Percentiles rank a stretch among this genome's conserved stretches.
These are phyloP conservation scores for Citropsis articulata DNA, from an alignment of 345 rosid species.

Conservation along the genomic window DNA sequence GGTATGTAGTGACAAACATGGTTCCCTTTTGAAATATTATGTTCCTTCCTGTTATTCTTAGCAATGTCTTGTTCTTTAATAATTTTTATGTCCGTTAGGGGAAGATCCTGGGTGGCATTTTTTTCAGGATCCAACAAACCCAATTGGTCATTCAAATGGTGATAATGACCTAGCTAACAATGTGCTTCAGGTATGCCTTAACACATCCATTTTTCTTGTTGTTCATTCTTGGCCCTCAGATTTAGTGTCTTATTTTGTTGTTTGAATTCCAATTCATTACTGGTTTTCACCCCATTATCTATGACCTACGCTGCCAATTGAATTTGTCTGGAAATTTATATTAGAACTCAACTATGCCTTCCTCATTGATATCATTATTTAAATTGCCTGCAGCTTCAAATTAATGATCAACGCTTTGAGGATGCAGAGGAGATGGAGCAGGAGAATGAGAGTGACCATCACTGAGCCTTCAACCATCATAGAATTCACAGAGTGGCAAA, in stretches of 20 bases:
- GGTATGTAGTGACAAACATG: constrained; percentile 32
- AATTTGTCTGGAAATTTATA: background rate
- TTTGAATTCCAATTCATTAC: background rate
- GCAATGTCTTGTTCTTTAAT: background rate
- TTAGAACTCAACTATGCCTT: background rate
- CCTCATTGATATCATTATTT: background rate
- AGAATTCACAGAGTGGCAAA: background rate
- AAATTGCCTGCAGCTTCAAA: constrained; percentile 60
- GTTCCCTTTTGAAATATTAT: background rate
- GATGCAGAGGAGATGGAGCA: constrained; percentile 90
- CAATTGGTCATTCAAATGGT: constrained; percentile 87
- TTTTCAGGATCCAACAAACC: constrained; percentile 45
- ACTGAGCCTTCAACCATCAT: constrained; percentile 14
- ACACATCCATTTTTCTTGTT: background rate
- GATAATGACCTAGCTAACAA: constrained; percentile 58
- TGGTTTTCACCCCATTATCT: background rate
- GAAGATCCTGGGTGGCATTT: constrained; percentile 56
- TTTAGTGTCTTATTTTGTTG: background rate
- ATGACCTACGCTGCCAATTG: background rate
- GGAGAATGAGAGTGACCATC: constrained; percentile 28
- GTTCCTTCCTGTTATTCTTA: background rate
- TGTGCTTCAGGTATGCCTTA: constrained; percentile 58
- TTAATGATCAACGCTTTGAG: constrained; percentile 80
- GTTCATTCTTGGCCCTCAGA: background rate
- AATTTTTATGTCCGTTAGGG: constrained; percentile 27